Evolutionary conservation across 2,329 filamentous ascomycete genomes (phyloP), one percentile per base, ranked within the genome.

Genomic region (Arthrobotrys iridis): DNA sequence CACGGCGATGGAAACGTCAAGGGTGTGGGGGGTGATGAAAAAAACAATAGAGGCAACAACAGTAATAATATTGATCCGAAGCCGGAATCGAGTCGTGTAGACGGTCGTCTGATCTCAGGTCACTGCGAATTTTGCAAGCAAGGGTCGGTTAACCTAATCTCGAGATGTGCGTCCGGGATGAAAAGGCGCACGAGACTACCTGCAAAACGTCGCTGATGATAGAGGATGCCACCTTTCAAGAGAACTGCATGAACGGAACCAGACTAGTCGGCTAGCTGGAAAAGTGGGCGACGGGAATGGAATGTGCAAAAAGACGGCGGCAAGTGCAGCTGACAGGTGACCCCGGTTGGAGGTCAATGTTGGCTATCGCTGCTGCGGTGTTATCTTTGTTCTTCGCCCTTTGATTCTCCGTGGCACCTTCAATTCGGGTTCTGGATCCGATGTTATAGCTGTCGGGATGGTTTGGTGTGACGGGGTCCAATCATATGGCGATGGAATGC

Each of bases 101-200:
- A 43, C 40, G 20, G 50, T 55, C 50, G 50, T 35, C 35, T 55
- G 50, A 10, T 20, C n/a, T n/a, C 18, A 55, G 45, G 45, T 50
- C 45, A 50, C 28, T 13, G 30, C 30, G 18, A 22, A 46, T 10
- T 33, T 10, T 33, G 41, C 15, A 24, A n/a, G 43, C 18, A 59
- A 50, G 63, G 63, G 58, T 66, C 62, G 48, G 62, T 24, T 58
- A 58, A 58, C 35, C 52, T 26, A 58, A 40, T 59, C 55, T 59
- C 22, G 37, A 59, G 55, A 43, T 48, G 22, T 62, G n/a, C 18
- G 46, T 62, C 28, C 18, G 46, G 33, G 26, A 30, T 52, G 46
- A 30, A 55, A 20, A 35, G 48, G 59, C n/a, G 41, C 41, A 46
- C 43, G 59, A 63, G 41, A 63, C 50, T 43, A 33, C 4, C 28